Evolutionary conservation across 2,329 filamentous ascomycete species (phyloP).

Genomic region (Raffaelea deltoideospora): DNA sequence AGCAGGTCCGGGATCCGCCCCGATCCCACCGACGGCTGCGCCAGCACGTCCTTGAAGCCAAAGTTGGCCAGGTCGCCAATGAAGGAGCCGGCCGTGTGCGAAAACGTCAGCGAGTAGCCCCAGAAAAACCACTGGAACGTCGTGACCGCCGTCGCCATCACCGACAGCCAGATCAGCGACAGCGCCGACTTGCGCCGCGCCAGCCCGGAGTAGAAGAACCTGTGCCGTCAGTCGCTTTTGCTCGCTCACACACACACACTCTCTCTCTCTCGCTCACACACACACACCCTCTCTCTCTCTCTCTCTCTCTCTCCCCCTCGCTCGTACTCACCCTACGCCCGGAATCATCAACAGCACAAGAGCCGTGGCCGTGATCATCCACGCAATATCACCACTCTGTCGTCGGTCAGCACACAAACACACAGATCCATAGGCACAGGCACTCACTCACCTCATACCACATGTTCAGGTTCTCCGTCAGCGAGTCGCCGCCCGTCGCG

Average conservation of each 20-base stretch:
- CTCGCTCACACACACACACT: too few species aligned
- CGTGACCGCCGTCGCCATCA: slow-evolving; percentile 73
- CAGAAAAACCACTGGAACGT: slow-evolving; percentile 94
- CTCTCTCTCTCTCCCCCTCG: too few species aligned
- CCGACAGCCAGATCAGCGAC: slow-evolving; percentile 77
- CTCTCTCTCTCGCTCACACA: too few species aligned
- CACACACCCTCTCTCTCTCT: too few species aligned
- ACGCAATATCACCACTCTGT: slow-evolving; percentile 69
- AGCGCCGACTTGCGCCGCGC: slow-evolving; percentile 79
- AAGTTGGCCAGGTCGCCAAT: slow-evolving; percentile 71
- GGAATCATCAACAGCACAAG: slow-evolving; percentile 87
- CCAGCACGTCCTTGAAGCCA: slow-evolving; percentile 63
- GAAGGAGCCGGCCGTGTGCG: slow-evolving; percentile 58
- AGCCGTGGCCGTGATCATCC: slow-evolving; percentile 68
- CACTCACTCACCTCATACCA: slow-evolving; percentile 58
- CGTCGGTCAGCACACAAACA: slow-evolving; percentile 33
- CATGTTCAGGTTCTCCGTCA: slow-evolving; percentile 56
- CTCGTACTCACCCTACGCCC: slow-evolving; percentile 56
- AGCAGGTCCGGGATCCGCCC: slow-evolving; percentile 63
- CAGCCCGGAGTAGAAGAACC: slow-evolving; percentile 85
- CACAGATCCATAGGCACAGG: too few species aligned
- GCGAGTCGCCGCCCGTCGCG: slow-evolving; percentile 51
- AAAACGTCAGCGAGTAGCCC: slow-evolving; percentile 74
- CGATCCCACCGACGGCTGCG: slow-evolving; percentile 59
- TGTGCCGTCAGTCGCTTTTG: slow-evolving; percentile 13